Percentiles rank a stretch among this genome's conserved stretches.
These are phyloP conservation scores for Rhodotorula sp. DNA, from an alignment of 1,284 basidiomycete genomes.

Conservation along the genomic window DNA sequence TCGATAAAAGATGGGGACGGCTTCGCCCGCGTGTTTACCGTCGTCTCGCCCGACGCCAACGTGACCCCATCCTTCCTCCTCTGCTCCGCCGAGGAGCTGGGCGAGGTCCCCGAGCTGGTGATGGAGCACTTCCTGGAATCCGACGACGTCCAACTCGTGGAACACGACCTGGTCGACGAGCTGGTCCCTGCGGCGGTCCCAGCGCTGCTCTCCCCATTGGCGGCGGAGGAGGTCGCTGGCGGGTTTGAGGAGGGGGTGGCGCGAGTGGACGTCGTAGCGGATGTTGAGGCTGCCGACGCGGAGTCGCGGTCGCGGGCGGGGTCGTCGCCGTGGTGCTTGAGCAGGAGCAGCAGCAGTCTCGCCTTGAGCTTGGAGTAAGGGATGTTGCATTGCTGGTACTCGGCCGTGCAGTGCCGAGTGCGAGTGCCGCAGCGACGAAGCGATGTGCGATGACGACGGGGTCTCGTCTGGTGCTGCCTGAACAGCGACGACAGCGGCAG, in stretches of 20 bases:
- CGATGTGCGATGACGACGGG: too few species aligned
- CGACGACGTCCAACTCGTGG: constrained; percentile 38
- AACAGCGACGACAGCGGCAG: too few species aligned
- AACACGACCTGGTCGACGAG: constrained; percentile 39
- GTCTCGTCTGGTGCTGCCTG: too few species aligned
- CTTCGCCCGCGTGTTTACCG: constrained; percentile 39
- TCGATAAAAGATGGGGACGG: constrained; percentile 41
- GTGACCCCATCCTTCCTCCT: constrained; percentile 7
- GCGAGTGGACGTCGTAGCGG: constrained; percentile 22
- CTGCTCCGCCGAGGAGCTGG: constrained; percentile 9
- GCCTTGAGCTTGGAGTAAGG: background rate
- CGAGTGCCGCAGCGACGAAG: background rate
- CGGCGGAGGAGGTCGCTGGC: background rate
- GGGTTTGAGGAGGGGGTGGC: background rate
- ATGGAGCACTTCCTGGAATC: constrained; percentile 40
- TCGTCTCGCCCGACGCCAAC: constrained; percentile 42
- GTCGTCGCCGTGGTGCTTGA: background rate
- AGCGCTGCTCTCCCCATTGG: constrained; percentile 28
- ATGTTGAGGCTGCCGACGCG: constrained; percentile 36
- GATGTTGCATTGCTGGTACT: background rate
- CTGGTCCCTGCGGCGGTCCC: constrained; percentile 31
- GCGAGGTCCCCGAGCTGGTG: constrained; percentile 34
- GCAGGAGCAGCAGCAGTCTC: background rate
- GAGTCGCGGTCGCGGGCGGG: background rate
- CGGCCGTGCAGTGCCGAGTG: background rate